Evolutionary conservation across 306 rosid species (phyloP).

Genomic region (Dryas octopetala): DNA sequence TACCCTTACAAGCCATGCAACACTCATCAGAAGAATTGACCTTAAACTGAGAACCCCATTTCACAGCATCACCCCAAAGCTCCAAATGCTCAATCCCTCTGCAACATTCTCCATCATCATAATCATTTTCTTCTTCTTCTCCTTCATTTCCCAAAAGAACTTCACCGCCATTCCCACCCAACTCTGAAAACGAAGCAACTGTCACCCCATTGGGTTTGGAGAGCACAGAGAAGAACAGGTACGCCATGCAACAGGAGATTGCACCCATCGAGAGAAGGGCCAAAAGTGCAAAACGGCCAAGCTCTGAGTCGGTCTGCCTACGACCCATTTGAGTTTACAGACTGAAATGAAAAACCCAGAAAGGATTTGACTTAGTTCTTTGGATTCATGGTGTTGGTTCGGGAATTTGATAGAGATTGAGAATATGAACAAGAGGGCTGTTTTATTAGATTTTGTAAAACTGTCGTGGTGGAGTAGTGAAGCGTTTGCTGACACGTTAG

Average conservation of each 20-base stretch:
- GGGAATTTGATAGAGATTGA: not conserved
- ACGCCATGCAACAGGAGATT: conserved; percentile 56
- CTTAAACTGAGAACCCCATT: conserved; percentile 66
- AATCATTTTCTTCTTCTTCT: not conserved
- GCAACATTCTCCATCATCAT: conserved; percentile 41
- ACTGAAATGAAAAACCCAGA: conserved; percentile 22
- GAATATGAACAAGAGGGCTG: not conserved
- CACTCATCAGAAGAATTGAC: conserved; percentile 62
- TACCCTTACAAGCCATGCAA: conserved; percentile 62
- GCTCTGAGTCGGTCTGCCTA: conserved; percentile 51
- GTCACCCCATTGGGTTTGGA: conserved; percentile 12
- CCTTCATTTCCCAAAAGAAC: conserved; percentile 14
- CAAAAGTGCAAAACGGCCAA: conserved; percentile 47
- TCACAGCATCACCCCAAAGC: conserved; percentile 79
- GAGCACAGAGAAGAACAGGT: conserved; percentile 34
- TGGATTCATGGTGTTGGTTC: conserved; percentile 2
- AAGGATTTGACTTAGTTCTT: conserved; percentile 6
- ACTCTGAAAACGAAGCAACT: conserved; percentile 12
- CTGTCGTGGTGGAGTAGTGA: no score
- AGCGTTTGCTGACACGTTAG: not conserved
- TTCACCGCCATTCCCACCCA: conserved; percentile 2
- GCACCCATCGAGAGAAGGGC: conserved; percentile 50
- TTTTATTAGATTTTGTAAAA: not conserved
- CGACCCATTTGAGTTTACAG: conserved; percentile 60
- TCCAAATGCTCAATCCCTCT: conserved; percentile 67